Percentiles rank a stretch among this genome's conserved stretches.
Evolutionary conservation across 495 filamentous ascomycete species (phyloP).

Genomic region (Xylaria intraflava): DNA sequence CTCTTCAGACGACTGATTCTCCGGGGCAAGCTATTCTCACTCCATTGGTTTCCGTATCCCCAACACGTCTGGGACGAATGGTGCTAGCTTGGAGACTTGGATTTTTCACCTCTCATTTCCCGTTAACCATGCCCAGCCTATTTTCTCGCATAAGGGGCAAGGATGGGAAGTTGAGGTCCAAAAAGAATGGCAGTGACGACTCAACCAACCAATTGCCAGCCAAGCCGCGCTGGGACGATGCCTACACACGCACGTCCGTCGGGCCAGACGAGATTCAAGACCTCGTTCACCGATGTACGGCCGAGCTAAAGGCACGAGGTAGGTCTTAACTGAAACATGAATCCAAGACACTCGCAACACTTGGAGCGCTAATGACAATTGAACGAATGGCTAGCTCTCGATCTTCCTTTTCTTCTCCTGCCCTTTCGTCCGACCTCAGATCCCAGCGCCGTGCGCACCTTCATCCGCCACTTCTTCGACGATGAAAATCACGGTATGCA

Average conservation of each 20-base stretch:
- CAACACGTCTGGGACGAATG: neutral
- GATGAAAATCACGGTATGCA: conserved; percentile 47
- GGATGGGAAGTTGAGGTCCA: conserved; percentile 52
- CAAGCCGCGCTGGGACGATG: conserved; percentile 81
- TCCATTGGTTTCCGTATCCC: conserved; percentile 2
- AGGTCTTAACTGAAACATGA: conserved; percentile 11
- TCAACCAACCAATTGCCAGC: conserved; percentile 44
- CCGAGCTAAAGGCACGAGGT: conserved; percentile 94
- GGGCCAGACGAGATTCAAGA: conserved; percentile 88
- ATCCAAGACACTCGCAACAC: neutral
- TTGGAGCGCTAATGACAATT: conserved; percentile 27
- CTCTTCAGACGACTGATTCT: conserved; percentile 14
- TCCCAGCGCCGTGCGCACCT: conserved; percentile 80
- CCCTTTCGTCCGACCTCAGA: conserved; percentile 92
- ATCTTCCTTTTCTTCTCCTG: conserved; percentile 89
- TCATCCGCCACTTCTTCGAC: conserved; percentile 91
- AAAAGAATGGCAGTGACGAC: conserved; percentile 45
- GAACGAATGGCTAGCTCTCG: conserved; percentile 55
- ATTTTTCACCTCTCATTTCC: conserved; percentile 5
- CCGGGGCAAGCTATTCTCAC: neutral
- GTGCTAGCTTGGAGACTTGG: conserved; percentile 5
- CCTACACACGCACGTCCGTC: conserved; percentile 80
- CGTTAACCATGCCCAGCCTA: conserved; percentile 50
- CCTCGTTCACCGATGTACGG: conserved; percentile 73
- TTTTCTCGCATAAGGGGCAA: conserved; percentile 71